These are phyloP conservation scores for Fragaria vesca DNA, from an alignment of 306 rosid species.

Conservation along the genomic window DNA sequence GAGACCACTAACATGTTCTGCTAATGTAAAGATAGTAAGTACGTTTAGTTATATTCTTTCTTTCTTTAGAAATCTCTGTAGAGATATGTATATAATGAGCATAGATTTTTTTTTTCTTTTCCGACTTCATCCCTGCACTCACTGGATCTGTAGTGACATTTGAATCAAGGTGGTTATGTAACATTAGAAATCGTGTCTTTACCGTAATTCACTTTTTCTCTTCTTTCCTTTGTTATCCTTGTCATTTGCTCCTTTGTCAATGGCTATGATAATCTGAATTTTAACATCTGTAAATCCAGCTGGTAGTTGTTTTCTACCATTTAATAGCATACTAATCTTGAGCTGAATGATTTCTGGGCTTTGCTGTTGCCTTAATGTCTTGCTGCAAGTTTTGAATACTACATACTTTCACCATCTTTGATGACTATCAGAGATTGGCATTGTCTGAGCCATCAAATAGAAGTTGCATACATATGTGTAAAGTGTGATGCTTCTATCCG, in stretches of 20 bases:
- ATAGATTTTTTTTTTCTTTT: not conserved
- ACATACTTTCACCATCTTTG: not conserved
- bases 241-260: conserved; percentile 13
- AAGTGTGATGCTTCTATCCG: not conserved
- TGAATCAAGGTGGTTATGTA: conserved; percentile 6
- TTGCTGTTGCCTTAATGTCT: not conserved
- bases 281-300: not conserved
- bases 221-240: not conserved
- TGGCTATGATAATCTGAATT: not conserved
- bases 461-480: not conserved
- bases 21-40: conserved; percentile 30
- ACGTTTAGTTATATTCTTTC: conserved; percentile 7
- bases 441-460: not conserved
- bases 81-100: conserved; percentile 7
- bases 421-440: not conserved
- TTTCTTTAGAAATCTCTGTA: conserved; percentile 3
- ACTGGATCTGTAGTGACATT: conserved; percentile 9
- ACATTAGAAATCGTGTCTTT: not conserved
- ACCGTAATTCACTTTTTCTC: not conserved
- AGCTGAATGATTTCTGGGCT: not conserved
- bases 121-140: not conserved
- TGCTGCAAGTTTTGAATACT: not conserved
- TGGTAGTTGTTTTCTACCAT: not conserved
- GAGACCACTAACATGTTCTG: conserved; percentile 35
- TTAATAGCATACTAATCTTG: not conserved